A percentile compares a stretch with the other conserved stretches of the same genome.
These are phyloP conservation scores for Chaetomiaceae sp. DNA, from an alignment of 2,329 filamentous ascomycete genomes.

Conservation along the genomic window DNA sequence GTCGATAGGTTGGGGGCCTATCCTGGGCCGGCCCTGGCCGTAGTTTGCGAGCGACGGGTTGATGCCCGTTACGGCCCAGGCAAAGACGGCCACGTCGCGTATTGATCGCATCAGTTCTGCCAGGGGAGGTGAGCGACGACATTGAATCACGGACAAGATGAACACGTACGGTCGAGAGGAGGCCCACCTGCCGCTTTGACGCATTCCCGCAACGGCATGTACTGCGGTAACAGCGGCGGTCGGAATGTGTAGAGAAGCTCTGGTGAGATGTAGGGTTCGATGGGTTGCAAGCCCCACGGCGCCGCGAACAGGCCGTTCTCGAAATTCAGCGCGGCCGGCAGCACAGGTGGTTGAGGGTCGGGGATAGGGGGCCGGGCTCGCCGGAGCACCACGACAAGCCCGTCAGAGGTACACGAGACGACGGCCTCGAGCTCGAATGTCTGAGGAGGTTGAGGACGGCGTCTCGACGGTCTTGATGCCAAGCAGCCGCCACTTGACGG, in stretches of 20 bases:
- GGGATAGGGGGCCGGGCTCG: slow-evolving; percentile 68
- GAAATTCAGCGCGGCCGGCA: slow-evolving; percentile 39
- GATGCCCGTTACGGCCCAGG: slow-evolving; percentile 76
- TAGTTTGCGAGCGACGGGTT: slow-evolving; percentile 68
- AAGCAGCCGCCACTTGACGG: neutral
- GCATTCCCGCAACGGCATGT: slow-evolving; percentile 41
- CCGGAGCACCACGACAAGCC: slow-evolving; percentile 74
- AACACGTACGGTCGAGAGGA: slow-evolving; percentile 40
- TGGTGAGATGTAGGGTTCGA: slow-evolving; percentile 43
- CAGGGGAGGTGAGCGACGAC: neutral
- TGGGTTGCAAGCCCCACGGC: slow-evolving; percentile 69
- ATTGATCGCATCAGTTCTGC: slow-evolving; percentile 69
- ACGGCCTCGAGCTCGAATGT: slow-evolving; percentile 75
- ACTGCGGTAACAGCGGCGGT: slow-evolving; percentile 39
- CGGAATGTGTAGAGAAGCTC: slow-evolving; percentile 42
- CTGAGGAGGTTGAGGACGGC: neutral
- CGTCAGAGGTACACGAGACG: slow-evolving; percentile 87
- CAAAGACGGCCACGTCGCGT: slow-evolving; percentile 80
- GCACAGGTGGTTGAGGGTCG: slow-evolving; percentile 45
- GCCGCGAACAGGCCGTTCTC: slow-evolving; percentile 70
- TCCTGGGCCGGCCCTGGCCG: slow-evolving; percentile 55
- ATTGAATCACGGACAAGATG: neutral
- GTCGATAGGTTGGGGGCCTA: slow-evolving; percentile 57
- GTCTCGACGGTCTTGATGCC: neutral
- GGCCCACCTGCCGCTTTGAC: slow-evolving; percentile 48